These are phyloP conservation scores for Acacia acuminata DNA, from an alignment of 306 rosid genomes.

Conservation along the genomic window DNA sequence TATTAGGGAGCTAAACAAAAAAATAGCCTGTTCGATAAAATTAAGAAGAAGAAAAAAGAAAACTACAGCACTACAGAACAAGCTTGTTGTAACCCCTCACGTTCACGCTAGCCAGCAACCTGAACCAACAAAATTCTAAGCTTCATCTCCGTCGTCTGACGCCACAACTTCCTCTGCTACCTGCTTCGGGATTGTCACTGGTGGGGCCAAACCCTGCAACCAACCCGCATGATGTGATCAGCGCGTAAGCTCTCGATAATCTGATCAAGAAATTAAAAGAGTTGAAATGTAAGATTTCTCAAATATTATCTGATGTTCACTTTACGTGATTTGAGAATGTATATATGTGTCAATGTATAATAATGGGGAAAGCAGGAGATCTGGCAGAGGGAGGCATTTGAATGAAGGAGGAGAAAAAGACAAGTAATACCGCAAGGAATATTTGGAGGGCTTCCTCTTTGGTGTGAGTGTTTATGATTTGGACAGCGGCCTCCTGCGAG, in stretches of 20 bases:
- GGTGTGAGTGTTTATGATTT: constrained; percentile 32
- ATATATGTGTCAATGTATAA: neutral
- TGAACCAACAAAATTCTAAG: neutral
- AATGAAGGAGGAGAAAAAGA: neutral
- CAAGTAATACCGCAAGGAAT: constrained; percentile 28
- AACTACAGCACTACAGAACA: neutral
- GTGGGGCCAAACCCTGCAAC: constrained; percentile 39
- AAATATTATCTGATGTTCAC: neutral
- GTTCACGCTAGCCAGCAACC: neutral
- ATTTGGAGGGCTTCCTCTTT: constrained; percentile 45
- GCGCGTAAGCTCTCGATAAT: neutral
- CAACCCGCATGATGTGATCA: neutral
- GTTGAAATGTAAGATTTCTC: neutral
- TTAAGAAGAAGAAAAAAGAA: neutral
- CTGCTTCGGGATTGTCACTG: neutral
- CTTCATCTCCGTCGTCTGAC: constrained; percentile 28
- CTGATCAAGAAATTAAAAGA: neutral
- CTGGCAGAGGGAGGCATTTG: neutral
- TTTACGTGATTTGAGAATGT: neutral
- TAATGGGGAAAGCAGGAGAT: neutral
- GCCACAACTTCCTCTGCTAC: neutral
- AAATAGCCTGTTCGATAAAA: constrained; percentile 9
- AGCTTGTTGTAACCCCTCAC: neutral
- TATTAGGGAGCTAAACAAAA: neutral
- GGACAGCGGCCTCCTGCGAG: constrained; percentile 38